Base-by-base conservation (phyloP, 768 basidiomycete species). In the Xerocomus spinulosus region DNA sequence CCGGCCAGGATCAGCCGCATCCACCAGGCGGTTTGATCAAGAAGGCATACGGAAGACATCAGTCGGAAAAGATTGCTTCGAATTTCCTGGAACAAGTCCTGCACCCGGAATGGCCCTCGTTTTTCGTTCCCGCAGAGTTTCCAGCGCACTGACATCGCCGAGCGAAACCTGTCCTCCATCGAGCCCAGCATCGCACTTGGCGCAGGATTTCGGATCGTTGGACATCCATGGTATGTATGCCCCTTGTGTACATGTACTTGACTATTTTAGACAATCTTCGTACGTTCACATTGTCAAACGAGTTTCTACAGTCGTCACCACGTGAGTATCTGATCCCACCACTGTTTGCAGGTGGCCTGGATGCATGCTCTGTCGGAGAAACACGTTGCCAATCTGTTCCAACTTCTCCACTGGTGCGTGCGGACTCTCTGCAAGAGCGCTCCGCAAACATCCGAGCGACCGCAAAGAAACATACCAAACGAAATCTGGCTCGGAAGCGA, bases 1-100 rank as follows among this genome's bases (percentile, higher is more conserved):
- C 36, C 69, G 71, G 35, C 73, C 76, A 15, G 60, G 58, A 29
- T 78, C 78, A 43, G 59, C 67, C n/a, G 9, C 46, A 24, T 32
- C 29, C 2, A 49, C 33, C 28, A 44, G 37, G 35, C 30, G 32
- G 12, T 28, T 48, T 20, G 35, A 5, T 23, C n/a, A 20, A 24
- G 37, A 38, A 2, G 48, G 32, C 12, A 25, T 33, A 29, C 40
- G 18, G 0, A 59, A 49, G 33, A 2, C n/a, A 33, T 53, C 46
- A 15, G 18, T 52, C 4, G 52, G 42, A 9, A 34, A 47, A 30
- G 35, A 3, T 7, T n/a, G 2, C 2, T 17, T 56, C 0, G 5
- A 17, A 42, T 47, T 62, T n/a, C 58, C 55, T 44, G 50, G 51
- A 0, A 48, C 53, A 20, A 58, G 55, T 36, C 49, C 60, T 35